Evolutionary conservation across 2,329 filamentous ascomycete genomes (phyloP).

Genomic region (Sporothrix sp.): DNA sequence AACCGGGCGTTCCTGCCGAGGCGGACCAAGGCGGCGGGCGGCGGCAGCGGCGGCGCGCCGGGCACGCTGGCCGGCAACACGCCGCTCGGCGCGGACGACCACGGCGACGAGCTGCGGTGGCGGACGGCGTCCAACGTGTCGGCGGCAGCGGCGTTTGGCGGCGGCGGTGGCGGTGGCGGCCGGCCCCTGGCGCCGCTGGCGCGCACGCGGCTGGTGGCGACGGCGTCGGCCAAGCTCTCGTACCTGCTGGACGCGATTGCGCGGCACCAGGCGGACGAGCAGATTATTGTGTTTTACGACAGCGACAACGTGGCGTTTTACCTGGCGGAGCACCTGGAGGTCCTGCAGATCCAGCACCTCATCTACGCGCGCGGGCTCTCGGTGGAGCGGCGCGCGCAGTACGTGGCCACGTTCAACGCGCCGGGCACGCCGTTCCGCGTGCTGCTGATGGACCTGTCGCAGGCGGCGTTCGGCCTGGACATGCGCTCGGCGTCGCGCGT

Average conservation of each 20-base stretch:
- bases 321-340: constrained; percentile 70
- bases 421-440: constrained; percentile 48
- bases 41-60: constrained; percentile 25
- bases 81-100: constrained; percentile 28
- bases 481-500: constrained; percentile 74
- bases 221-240: constrained; percentile 75
- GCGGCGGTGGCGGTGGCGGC: no score
- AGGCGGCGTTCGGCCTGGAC: constrained; percentile 81
- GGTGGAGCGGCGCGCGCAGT: constrained; percentile 55
- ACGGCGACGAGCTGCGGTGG: constrained; percentile 22
- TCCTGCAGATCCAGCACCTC: constrained; percentile 52
- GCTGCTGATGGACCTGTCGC: constrained; percentile 81
- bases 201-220: constrained; percentile 59
- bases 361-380: constrained; percentile 58
- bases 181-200: constrained; percentile 49
- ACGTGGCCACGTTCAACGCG: constrained; percentile 66
- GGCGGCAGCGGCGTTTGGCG: constrained; percentile 19
- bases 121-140: constrained; percentile 19
- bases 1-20: constrained; percentile 2
- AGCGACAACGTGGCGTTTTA: constrained; percentile 81
- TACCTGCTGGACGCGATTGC: constrained; percentile 70
- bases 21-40: constrained; percentile 22
- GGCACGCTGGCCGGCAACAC: constrained; percentile 34
- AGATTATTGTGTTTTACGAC: constrained; percentile 90
- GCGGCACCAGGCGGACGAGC: constrained; percentile 59